Conservation (phyloP, 306 rosid genomes). For the Sindora glabra region DNA sequence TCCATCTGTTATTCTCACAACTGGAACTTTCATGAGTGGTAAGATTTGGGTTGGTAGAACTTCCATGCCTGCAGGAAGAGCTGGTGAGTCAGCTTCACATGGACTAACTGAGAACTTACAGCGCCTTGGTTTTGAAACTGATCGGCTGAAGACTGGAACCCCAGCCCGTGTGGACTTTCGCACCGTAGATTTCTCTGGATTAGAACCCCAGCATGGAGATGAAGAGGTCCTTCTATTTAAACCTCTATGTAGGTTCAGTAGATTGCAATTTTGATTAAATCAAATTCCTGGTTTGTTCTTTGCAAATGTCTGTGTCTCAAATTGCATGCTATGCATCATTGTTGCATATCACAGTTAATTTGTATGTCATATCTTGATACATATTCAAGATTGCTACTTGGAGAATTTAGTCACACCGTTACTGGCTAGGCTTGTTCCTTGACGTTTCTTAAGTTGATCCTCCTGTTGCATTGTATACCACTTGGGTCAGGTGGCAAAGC, state of each 20-base stretch:
- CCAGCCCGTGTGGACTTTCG: constrained; percentile 94
- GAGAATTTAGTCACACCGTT: constrained; percentile 12
- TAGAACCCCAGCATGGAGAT: constrained; percentile 94
- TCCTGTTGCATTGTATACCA: neutral
- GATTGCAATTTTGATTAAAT: constrained; percentile 25
- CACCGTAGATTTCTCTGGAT: constrained; percentile 67
- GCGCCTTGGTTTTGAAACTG: constrained; percentile 79
- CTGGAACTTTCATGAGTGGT: constrained; percentile 98
- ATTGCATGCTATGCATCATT: neutral
- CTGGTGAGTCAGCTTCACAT: constrained; percentile 94
- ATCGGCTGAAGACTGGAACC: constrained; percentile 91
- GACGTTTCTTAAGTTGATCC: constrained; percentile 5
- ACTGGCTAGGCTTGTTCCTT: neutral
- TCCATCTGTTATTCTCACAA: constrained; percentile 86
- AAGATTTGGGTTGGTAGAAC: constrained; percentile 97
- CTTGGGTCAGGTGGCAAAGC: neutral
- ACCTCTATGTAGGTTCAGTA: constrained; percentile 48
- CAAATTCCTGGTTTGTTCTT: constrained; percentile 19
- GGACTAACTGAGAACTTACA: constrained; percentile 95
- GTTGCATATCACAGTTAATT: too few relatives aligned
- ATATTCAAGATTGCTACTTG: constrained; percentile 5
- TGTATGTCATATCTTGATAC: too few relatives aligned
- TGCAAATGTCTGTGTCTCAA: constrained; percentile 11
- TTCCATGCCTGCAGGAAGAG: constrained; percentile 98
- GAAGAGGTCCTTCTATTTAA: constrained; percentile 79